Conservation (phyloP, 1,139 yeast species). For the Saccharomyces hybrid region DNA sequence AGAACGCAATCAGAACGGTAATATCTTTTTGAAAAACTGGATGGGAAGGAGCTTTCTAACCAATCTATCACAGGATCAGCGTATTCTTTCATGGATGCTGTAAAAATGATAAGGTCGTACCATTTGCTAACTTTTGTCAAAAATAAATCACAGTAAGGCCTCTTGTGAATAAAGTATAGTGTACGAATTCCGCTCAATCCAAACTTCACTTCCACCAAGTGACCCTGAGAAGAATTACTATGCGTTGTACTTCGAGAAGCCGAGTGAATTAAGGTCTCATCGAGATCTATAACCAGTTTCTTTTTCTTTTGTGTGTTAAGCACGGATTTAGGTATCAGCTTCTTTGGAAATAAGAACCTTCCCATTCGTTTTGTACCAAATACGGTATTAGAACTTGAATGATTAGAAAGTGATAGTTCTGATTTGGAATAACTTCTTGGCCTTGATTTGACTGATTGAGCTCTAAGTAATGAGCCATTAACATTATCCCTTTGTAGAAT, state of each 20-base stretch:
- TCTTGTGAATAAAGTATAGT: constrained; percentile 79
- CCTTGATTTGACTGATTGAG: neutral
- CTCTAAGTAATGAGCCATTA: constrained; percentile 22
- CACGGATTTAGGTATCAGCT: constrained; percentile 33
- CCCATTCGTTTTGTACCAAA: constrained; percentile 29
- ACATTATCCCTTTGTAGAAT: constrained; percentile 25
- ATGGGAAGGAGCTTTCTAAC: constrained; percentile 43
- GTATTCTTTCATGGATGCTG: constrained; percentile 90
- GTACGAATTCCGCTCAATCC: constrained; percentile 46
- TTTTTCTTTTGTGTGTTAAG: constrained; percentile 40
- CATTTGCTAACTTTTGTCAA: constrained; percentile 70
- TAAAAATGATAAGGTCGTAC: constrained; percentile 84
- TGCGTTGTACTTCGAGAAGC: constrained; percentile 58
- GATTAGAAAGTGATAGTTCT: neutral
- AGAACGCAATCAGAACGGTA: constrained; percentile 78
- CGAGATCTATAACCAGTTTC: constrained; percentile 77
- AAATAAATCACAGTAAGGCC: constrained; percentile 87
- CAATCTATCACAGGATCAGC: constrained; percentile 97
- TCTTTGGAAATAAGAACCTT: constrained; percentile 39
- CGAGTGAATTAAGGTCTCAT: constrained; percentile 90
- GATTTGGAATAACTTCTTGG: neutral
- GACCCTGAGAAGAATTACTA: constrained; percentile 37
- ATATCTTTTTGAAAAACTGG: constrained; percentile 40
- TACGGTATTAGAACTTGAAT: constrained; percentile 4
- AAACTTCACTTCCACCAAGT: constrained; percentile 79